Base-by-base conservation (phyloP, 768 basidiomycete species). In the Boletus vermiculosoides region DNA sequence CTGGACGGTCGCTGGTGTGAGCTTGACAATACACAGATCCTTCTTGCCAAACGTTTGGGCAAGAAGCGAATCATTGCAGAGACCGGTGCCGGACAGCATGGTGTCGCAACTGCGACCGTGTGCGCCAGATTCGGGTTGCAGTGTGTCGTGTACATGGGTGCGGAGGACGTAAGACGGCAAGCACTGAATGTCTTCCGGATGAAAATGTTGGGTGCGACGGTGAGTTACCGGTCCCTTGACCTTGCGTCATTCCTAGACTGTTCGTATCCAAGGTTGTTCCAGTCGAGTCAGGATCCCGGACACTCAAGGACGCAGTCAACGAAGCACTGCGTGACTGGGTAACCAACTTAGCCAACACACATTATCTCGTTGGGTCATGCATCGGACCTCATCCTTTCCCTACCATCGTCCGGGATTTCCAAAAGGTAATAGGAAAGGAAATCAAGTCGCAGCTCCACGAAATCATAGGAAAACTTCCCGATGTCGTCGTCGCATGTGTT, bases 311-410 rank as follows among this genome's bases (percentile, higher is more conserved):
- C 66, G 96, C 97, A 28, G 94, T 98, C 62, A 99, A 98, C 76
- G 96, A 98, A 61, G 96, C 97, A 6, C 84, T 98, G 83, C 87
- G 97, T 42, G 95, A 98, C 74, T 98, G 97, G 97, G 97, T 98
- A 12, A 94, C 95, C 31, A 95, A 98, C 71, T 82, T 99, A 33
- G 78, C 92, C 13, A 92, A 79, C 6, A 98, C 96, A 1, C 94
- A 98, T 74, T 99, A 98, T 75, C 85, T 98, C 62, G 92, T 99
- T 59, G 97, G 97, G 31, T 98, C 95, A 16, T 93, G 86, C 42
- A 98, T 99, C 62, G 97, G 97, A 16, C 97, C 97, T 4, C 95
- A 98, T 72, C 97, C 97, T 2, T 98, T 99, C 85, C 97, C 97
- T 2, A 98, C 97, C 22, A 92, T 99, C 56, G 97, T 99, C 42